These are phyloP conservation scores for Exophiala phaeomuriformis DNA, from an alignment of 2,329 filamentous ascomycete genomes.

Conservation along the genomic window DNA sequence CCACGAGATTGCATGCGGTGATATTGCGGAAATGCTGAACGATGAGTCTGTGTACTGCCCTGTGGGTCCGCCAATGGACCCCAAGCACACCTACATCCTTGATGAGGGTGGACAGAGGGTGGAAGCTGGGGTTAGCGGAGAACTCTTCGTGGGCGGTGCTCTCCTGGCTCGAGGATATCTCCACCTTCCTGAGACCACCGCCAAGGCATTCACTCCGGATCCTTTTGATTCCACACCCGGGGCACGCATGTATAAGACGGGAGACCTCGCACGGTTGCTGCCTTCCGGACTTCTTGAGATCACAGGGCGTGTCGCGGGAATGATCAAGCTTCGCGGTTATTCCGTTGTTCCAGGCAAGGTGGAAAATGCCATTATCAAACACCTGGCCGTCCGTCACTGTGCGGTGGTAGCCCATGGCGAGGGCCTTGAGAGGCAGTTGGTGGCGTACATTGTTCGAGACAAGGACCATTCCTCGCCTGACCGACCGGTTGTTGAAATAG, in stretches of 20 bases:
- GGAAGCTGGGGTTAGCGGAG: conserved; percentile 56
- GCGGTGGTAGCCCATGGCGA: conserved; percentile 69
- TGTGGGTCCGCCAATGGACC: conserved; percentile 63
- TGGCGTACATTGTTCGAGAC: conserved; percentile 69
- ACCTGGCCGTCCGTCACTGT: conserved; percentile 64
- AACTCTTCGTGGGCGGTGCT: conserved; percentile 68
- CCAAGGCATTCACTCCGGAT: conserved; percentile 61
- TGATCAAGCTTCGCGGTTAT: conserved; percentile 76
- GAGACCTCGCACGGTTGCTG: conserved; percentile 61
- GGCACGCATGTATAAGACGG: conserved; percentile 66
- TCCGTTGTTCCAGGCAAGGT: conserved; percentile 71
- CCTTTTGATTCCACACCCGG: conserved; percentile 54
- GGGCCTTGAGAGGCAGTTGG: conserved; percentile 64
- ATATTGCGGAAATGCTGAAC: conserved; percentile 61
- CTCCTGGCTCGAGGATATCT: conserved; percentile 70
- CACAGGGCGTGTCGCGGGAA: conserved; percentile 65
- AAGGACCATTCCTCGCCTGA: conserved; percentile 47
- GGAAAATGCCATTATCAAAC: conserved; percentile 62
- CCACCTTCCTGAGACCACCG: conserved; percentile 70
- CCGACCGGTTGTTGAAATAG: conserved; percentile 57
- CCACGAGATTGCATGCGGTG: conserved; percentile 70
- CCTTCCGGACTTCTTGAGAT: conserved; percentile 65
- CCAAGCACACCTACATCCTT: conserved; percentile 63
- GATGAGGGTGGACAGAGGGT: conserved; percentile 62
- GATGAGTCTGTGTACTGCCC: conserved; percentile 62